A percentile compares a stretch with the other conserved stretches of the same genome.
These are phyloP conservation scores for Bertia moriformis DNA, from an alignment of 2,329 filamentous ascomycete species.

Conservation along the genomic window DNA sequence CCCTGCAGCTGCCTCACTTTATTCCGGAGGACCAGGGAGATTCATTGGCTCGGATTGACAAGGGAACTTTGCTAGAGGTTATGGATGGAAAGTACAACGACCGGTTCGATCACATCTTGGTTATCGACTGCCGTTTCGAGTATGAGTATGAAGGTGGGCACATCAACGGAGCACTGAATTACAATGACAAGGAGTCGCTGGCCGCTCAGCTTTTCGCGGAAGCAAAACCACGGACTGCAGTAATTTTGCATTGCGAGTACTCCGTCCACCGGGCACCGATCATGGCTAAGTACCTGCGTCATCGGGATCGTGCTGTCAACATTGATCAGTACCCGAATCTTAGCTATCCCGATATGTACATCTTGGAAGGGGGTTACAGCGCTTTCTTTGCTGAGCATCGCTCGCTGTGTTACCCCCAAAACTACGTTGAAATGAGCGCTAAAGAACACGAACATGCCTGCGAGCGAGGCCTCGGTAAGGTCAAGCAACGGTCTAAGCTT, in stretches of 20 bases:
- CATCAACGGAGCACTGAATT: slow-evolving; percentile 85
- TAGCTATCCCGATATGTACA: slow-evolving; percentile 94
- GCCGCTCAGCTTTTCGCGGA: slow-evolving; percentile 63
- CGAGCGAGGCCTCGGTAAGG: slow-evolving; percentile 83
- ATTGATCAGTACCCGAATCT: slow-evolving; percentile 73
- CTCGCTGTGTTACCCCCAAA: slow-evolving; percentile 75
- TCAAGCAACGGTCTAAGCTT: slow-evolving; percentile 68
- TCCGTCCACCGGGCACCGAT: slow-evolving; percentile 89
- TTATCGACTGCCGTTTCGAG: slow-evolving; percentile 95
- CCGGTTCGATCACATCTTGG: slow-evolving; percentile 64
- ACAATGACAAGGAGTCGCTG: slow-evolving; percentile 87
- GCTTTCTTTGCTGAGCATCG: slow-evolving; percentile 73
- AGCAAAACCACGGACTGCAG: slow-evolving; percentile 55
- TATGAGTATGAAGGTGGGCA: slow-evolving; percentile 97
- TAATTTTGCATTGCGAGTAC: slow-evolving; percentile 97
- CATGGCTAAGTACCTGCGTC: slow-evolving; percentile 87
- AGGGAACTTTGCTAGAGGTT: slow-evolving; percentile 69
- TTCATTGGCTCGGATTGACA: slow-evolving; percentile 73
- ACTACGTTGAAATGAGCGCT: slow-evolving; percentile 92
- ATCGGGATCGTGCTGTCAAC: slow-evolving; percentile 75
- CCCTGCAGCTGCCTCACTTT: slow-evolving; percentile 61
- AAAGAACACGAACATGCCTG: slow-evolving; percentile 85
- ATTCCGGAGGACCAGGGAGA: slow-evolving; percentile 67
- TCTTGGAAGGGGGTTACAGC: slow-evolving; percentile 91
- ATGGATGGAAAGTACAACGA: slow-evolving; percentile 71